Evolutionary conservation across 2,329 filamentous ascomycete species (phyloP).

Genomic region (Chaetomium olivaceum): DNA sequence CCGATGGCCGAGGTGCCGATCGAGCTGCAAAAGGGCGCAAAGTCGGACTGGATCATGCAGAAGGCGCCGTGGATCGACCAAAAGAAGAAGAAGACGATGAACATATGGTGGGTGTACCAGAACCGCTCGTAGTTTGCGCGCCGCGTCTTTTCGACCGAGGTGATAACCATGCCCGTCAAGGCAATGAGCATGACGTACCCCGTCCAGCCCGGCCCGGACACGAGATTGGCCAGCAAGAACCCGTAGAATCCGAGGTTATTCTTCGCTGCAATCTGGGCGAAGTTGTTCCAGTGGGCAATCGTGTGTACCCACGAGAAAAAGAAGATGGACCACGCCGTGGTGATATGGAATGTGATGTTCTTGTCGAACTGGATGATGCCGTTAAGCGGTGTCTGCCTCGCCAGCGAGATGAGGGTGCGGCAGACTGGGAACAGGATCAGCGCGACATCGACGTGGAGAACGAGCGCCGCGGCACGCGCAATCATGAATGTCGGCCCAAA

Average conservation of each 20-base stretch:
- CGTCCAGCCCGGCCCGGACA: conserved; percentile 80
- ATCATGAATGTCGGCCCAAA: conserved; percentile 78
- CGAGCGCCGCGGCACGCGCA: conserved; percentile 72
- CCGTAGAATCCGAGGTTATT: conserved; percentile 77
- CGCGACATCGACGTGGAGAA: conserved; percentile 79
- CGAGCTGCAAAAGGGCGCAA: conserved; percentile 74
- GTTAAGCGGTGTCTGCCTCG: conserved; percentile 77
- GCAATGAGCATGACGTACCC: conserved; percentile 82
- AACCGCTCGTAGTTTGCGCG: conserved; percentile 85
- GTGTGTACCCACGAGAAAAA: conserved; percentile 88
- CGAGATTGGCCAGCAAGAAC: conserved; percentile 74
- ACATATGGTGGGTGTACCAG: conserved; percentile 89
- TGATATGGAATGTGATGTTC: conserved; percentile 87
- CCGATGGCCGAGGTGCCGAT: conserved; percentile 66
- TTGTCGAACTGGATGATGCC: conserved; percentile 87
- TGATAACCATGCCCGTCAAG: conserved; percentile 75
- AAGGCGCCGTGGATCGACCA: conserved; percentile 89
- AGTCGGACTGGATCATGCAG: conserved; percentile 86
- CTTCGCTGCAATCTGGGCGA: conserved; percentile 72
- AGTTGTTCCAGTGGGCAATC: conserved; percentile 85
- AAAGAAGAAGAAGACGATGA: conserved; percentile 85
- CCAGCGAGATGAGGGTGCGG: conserved; percentile 78
- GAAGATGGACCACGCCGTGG: conserved; percentile 82
- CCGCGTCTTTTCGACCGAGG: conserved; percentile 74
- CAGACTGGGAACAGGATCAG: conserved; percentile 80